phyloP scores from a whole-genome alignment of 1,139 yeast genomes.

The Arxiozyma slooffiae region DNA sequence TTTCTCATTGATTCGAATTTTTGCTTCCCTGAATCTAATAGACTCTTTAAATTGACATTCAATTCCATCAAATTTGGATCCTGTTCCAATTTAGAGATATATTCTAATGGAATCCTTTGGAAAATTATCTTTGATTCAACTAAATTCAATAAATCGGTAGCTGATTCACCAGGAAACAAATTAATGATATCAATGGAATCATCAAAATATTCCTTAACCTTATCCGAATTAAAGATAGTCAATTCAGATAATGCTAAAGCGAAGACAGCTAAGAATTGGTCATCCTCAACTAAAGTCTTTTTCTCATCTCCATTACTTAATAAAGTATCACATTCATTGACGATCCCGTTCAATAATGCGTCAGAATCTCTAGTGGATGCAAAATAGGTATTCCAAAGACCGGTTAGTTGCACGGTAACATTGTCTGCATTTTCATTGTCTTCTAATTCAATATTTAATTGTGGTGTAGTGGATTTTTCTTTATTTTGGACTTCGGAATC shows the following conservation, averaged over 20 bases:
- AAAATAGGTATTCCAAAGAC: slow-evolving; percentile 55
- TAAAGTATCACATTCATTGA: slow-evolving; percentile 84
- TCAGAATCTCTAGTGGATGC: slow-evolving; percentile 50
- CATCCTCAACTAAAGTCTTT: slow-evolving; percentile 30
- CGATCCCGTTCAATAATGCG: slow-evolving; percentile 63
- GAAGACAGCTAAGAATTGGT: slow-evolving; percentile 62
- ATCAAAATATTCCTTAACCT: slow-evolving; percentile 41
- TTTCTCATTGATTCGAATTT: slow-evolving; percentile 11
- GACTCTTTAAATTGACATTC: slow-evolving; percentile 30
- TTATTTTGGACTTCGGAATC: slow-evolving; percentile 9
- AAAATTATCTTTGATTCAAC: slow-evolving; percentile 48
- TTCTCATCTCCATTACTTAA: slow-evolving; percentile 35
- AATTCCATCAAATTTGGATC: slow-evolving; percentile 31
- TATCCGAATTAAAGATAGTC: slow-evolving; percentile 43
- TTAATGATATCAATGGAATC: slow-evolving; percentile 66
- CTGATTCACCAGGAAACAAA: slow-evolving; percentile 45
- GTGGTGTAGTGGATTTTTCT: slow-evolving; percentile 20
- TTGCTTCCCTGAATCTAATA: slow-evolving; percentile 19
- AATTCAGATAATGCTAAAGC: slow-evolving; percentile 64
- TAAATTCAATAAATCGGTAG: slow-evolving; percentile 40
- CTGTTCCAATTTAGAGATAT: slow-evolving; percentile 40
- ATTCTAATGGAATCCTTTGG: slow-evolving; percentile 49
- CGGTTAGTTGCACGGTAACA: slow-evolving; percentile 62
- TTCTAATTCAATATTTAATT: slow-evolving; percentile 51
- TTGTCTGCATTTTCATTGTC: slow-evolving; percentile 68